Evolutionary conservation across 345 rosid species (phyloP).

Genomic region (Mercurialis annua): DNA sequence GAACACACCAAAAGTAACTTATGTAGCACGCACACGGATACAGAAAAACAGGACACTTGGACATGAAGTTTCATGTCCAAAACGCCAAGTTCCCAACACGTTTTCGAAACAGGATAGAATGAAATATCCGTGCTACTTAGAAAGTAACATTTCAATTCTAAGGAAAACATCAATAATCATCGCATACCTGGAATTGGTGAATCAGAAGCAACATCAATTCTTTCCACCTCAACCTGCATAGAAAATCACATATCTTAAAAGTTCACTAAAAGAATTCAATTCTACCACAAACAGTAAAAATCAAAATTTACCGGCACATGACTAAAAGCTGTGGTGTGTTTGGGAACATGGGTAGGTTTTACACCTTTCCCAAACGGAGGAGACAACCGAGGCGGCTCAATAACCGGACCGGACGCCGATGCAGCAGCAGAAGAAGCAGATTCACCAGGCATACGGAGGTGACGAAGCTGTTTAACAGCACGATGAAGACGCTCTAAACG

Average conservation of each 20-base stretch:
- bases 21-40: too few relatives aligned
- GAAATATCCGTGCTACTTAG: too few relatives aligned
- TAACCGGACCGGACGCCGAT: conserved; percentile 25
- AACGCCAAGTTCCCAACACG: too few relatives aligned
- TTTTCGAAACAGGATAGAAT: too few relatives aligned
- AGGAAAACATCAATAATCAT: too few relatives aligned
- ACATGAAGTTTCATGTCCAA: too few relatives aligned
- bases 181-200: conserved; percentile 48
- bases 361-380: conserved; percentile 48
- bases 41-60: too few relatives aligned
- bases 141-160: too few relatives aligned
- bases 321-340: conserved; percentile 38
- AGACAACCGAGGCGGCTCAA: conserved; percentile 41
- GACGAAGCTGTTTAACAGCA: conserved; percentile 83
- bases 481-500: conserved; percentile 75
- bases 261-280: background rate
- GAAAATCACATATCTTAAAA: conserved; percentile 7
- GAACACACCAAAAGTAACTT: too few relatives aligned
- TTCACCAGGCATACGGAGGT: conserved; percentile 61
- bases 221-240: conserved; percentile 72
- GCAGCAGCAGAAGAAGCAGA: conserved; percentile 39
- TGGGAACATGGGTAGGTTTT: conserved; percentile 36
- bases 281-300: background rate
- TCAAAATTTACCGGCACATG: conserved; percentile 46
- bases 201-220: conserved; percentile 66